A percentile compares a stretch with the other conserved stretches of the same genome.
These are phyloP conservation scores for Didymella lethalis DNA, from an alignment of 2,329 filamentous ascomycete genomes.

Conservation along the genomic window DNA sequence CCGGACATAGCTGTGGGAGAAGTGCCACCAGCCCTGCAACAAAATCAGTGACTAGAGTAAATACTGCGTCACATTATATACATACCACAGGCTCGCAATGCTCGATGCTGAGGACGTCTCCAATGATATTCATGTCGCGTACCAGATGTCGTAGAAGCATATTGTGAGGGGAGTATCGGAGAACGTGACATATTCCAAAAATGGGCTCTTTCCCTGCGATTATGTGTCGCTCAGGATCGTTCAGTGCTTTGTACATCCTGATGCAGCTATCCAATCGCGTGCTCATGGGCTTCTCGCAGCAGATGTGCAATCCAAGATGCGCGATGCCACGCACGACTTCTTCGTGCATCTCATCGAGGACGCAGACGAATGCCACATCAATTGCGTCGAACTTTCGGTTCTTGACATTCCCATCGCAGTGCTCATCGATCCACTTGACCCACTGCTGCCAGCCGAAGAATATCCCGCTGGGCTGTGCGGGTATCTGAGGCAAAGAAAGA, in stretches of 20 bases:
- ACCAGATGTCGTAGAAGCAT: conserved; percentile 81
- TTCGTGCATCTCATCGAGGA: conserved; percentile 87
- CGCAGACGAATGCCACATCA: conserved; percentile 72
- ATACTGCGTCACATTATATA: too few relatives aligned
- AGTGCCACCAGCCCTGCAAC: conserved; percentile 84
- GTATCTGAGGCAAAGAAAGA: neutral
- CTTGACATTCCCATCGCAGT: conserved; percentile 19
- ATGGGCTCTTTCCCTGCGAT: conserved; percentile 55
- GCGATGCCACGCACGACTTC: conserved; percentile 80
- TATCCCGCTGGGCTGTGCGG: conserved; percentile 63
- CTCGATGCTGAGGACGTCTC: conserved; percentile 83
- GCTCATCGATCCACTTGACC: conserved; percentile 70
- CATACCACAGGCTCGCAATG: conserved; percentile 82
- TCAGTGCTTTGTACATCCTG: conserved; percentile 70
- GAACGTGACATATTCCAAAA: conserved; percentile 92
- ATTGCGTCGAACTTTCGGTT: conserved; percentile 63
- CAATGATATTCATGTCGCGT: conserved; percentile 76
- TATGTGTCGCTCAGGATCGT: conserved; percentile 32
- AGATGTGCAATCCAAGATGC: conserved; percentile 75
- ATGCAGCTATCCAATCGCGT: conserved; percentile 81
- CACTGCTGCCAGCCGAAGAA: conserved; percentile 81
- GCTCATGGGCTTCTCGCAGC: conserved; percentile 94
- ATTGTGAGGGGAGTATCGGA: conserved; percentile 94
- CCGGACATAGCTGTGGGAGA: conserved; percentile 68
- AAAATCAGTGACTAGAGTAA: too few relatives aligned